Evolutionary conservation across 768 basidiomycete genomes (phyloP).

Genomic region (Suillus plorans): DNA sequence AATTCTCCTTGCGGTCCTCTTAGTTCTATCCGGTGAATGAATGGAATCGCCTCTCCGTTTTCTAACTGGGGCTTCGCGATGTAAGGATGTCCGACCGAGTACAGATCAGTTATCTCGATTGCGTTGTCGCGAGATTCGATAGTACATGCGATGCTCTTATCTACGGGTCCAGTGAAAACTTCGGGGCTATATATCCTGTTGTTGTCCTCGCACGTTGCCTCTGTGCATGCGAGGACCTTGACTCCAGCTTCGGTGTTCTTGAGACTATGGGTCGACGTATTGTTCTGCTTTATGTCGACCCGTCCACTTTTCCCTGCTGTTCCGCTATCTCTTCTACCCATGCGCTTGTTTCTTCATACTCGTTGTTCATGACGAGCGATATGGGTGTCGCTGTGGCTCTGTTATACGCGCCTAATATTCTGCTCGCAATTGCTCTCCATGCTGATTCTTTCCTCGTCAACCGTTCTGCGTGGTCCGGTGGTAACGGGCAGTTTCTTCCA

Average conservation of each 20-base stretch:
- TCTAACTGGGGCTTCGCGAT: neutral
- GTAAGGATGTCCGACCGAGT: neutral
- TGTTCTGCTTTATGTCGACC: neutral
- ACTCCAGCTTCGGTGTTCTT: neutral
- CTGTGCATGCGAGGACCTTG: neutral
- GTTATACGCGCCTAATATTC: too few species aligned
- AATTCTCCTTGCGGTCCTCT: slow-evolving; percentile 18
- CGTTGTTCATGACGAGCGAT: neutral
- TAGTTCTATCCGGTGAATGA: neutral
- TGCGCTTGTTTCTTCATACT: neutral
- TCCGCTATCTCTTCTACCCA: neutral
- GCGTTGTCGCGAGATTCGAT: neutral
- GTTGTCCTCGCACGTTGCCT: neutral
- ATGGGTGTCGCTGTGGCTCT: neutral
- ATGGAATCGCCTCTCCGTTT: neutral
- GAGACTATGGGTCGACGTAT: neutral
- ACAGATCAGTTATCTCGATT: neutral
- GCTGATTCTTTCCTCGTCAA: neutral
- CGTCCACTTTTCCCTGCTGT: neutral
- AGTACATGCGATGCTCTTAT: neutral
- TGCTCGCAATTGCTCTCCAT: neutral
- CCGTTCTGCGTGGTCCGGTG: neutral
- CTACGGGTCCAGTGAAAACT: neutral
- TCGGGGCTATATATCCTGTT: neutral
- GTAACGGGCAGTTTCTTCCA: neutral